Evolutionary conservation across 441 rosid species (phyloP).

Genomic region (Lagerstroemia fauriei): DNA sequence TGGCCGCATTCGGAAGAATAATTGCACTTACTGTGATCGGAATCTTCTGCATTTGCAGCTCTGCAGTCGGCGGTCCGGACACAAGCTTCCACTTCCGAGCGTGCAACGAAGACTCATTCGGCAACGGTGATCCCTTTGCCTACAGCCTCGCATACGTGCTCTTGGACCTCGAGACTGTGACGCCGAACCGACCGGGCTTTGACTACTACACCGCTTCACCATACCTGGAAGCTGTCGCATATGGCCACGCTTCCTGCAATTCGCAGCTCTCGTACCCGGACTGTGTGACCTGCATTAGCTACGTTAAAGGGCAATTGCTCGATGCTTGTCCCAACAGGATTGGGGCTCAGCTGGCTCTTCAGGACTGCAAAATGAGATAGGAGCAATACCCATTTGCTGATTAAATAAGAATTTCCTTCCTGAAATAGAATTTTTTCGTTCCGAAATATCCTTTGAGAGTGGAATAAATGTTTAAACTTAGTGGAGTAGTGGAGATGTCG

Average conservation of each 20-base stretch:
- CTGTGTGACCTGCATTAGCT: not conserved
- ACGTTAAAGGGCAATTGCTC: not conserved
- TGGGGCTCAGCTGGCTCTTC: conserved; percentile 4
- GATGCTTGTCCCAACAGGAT: not conserved
- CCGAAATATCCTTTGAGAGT: no score
- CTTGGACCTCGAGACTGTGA: not conserved
- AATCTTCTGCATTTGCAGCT: not conserved
- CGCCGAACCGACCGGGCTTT: not conserved
- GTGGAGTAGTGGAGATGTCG: no score
- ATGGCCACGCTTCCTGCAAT: not conserved
- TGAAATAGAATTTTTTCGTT: no score
- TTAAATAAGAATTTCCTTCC: not conserved
- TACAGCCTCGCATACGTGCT: not conserved
- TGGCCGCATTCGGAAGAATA: not conserved
- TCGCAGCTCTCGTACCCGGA: not conserved
- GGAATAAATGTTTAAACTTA: no score
- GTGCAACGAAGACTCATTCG: not conserved
- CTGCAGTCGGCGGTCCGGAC: not conserved
- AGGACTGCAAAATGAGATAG: conserved; percentile 22
- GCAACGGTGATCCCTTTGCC: not conserved
- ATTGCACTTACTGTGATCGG: not conserved
- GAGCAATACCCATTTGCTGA: conserved; percentile 7
- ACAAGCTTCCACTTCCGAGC: not conserved
- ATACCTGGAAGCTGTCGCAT: conserved; percentile 2
- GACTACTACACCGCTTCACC: conserved; percentile 7